Percentiles rank a stretch among this genome's conserved stretches.
Conservation (phyloP, 805 yeast species). For the Pichia ethanolica region DNA sequence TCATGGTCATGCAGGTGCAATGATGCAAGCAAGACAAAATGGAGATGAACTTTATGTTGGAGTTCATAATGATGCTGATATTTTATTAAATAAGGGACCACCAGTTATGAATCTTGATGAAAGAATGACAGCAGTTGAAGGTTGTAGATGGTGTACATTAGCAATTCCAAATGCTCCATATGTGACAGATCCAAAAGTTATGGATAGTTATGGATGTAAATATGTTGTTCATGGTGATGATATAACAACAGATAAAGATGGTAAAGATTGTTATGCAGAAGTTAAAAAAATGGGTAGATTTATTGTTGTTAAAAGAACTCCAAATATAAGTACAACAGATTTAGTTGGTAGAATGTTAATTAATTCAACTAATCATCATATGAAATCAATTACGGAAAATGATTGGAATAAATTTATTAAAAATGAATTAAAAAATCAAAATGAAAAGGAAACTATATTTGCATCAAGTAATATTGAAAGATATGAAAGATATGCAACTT, state of each 20-base stretch:
- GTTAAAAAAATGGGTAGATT: conserved; percentile 84
- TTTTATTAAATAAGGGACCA: conserved; percentile 77
- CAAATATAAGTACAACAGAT: conserved; percentile 91
- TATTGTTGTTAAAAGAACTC: conserved; percentile 87
- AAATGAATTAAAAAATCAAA: neutral
- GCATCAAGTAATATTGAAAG: conserved; percentile 32
- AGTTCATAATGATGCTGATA: conserved; percentile 88
- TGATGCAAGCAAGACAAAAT: conserved; percentile 82
- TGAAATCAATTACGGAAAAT: conserved; percentile 24
- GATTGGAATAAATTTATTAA: conserved; percentile 13
- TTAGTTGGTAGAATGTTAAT: conserved; percentile 82
- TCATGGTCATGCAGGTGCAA: conserved; percentile 97
- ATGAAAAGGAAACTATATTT: conserved; percentile 17
- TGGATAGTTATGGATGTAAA: conserved; percentile 68
- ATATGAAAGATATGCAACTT: conserved; percentile 54
- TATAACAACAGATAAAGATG: conserved; percentile 92
- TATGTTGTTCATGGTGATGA: conserved; percentile 99
- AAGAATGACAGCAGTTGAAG: conserved; percentile 75
- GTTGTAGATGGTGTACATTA: conserved; percentile 81
- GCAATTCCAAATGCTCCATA: conserved; percentile 81
- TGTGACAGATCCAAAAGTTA: conserved; percentile 76
- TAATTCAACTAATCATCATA: conserved; percentile 53
- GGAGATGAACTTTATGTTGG: conserved; percentile 78
- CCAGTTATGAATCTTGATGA: conserved; percentile 85
- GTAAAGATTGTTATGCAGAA: conserved; percentile 82